Evolutionary conservation across 225 moss, liverwort and hornwort genomes (phyloP), one percentile per base, ranked within the genome.

Genomic region (Sphagnum contortum): DNA sequence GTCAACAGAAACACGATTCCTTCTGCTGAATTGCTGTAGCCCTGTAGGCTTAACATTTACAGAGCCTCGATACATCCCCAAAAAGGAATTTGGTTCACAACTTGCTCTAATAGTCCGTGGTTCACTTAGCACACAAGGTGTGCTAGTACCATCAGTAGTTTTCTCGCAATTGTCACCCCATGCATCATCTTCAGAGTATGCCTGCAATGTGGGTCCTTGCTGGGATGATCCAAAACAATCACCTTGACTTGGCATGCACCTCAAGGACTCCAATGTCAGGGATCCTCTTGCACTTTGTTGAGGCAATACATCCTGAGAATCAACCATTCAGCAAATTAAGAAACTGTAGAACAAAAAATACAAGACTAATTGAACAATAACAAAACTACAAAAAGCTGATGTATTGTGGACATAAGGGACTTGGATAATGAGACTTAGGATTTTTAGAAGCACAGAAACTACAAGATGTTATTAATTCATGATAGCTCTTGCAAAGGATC

Each of bases 1-100:
- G 72, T 96, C 92, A 55, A 96, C 95, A 50, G 92, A 92, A 57
- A 92, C 75, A 67, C 95, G 79, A 66, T 80, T 89, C 80, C 87
- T 82, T 76, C 87, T 82, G 49, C 60, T 73, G 5, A 82, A 57
- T 71, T 87, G 85, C 64, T 96, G 95, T 57, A 83, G 69, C 45
- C 88, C 90, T 72, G 86, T 92, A 66, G 79, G 71, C 75, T 83
- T 87, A 57, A 79, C 81, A 62, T 77, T 82, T 68, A 80, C 86
- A 64, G 90, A 70, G 49, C 90, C 92, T 75, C 84, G 77, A 62
- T 90, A 92, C 81, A 85, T 80, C 61, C 88, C 88, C 68, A 88
- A 76, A 64, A 88, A 75, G 59, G 89, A 83, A 70, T 88, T 82
- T 64, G 79, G 74, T 72, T 89, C 83, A 68, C 79, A 72, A 74